Evolutionary conservation across 805 yeast genomes (phyloP), one percentile per base, ranked within the genome.

Genomic region (Hanseniaspora meyeri): DNA sequence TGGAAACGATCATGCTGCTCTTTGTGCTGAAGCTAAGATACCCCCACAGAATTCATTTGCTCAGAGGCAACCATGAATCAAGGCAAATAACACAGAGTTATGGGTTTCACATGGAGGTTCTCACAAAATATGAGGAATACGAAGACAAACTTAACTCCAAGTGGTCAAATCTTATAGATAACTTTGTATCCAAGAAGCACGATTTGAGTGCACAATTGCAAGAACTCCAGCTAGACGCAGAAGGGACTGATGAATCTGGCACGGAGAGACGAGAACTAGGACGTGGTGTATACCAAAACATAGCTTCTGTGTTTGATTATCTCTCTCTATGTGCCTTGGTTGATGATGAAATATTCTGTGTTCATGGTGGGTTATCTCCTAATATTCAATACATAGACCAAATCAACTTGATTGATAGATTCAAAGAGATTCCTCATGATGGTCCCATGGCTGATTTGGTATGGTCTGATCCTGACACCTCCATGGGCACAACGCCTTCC

Each of bases 361-460:
- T 91, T 4, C 99, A 93, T 66, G 99, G 99, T 4, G 98, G 98
- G 0, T 71, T 93, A 6, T 87, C 96, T 4, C 99, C 99, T 0
- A 87, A 89, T 60, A 87, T 95, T 49, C 97, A 91, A 65, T 86
- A 93, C 8, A 77, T 93, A 24, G 97, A 93, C 66, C 97, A 95
- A 61, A 87, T 93, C 52, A 76, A 85, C 60, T 82, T 93, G 16
- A 83, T 95, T 9, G 98, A 93, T 69, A 69, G 99, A 58, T 91
- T 89, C 66, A 80, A 83, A 61, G 99, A 93, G 67, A 88, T 95
- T 12, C 99, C 99, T 0, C 98, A 95, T 63, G 98, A 93, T 67
- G 99, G 99, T 0, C 95, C 97, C 16, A 93, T 93, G 97, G 98
- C 98, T 1, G 99, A 93, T 68, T 73, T 93, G 51, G 97, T 93